Evolutionary conservation across 805 yeast genomes (phyloP).

Genomic region (Candida xiaguanensis): DNA sequence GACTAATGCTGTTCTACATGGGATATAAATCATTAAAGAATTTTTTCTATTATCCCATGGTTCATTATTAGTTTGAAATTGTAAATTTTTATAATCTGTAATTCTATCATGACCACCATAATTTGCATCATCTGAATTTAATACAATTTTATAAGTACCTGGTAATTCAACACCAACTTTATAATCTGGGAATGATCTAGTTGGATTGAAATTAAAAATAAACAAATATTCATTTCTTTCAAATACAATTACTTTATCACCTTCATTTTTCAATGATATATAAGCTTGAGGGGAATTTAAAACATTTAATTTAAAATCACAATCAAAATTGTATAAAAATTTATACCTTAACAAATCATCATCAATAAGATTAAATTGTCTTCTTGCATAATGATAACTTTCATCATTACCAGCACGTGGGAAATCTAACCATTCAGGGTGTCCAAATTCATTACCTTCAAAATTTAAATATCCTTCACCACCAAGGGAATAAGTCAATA

Average conservation of each 20-base stretch:
- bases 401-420: constrained; percentile 87
- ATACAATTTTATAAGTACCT: constrained; percentile 70
- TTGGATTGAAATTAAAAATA: constrained; percentile 87
- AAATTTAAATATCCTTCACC: constrained; percentile 96
- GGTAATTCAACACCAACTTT: constrained; percentile 82
- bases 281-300: constrained; percentile 69
- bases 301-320: constrained; percentile 87
- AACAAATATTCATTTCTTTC: constrained; percentile 85
- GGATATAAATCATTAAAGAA: constrained; percentile 74
- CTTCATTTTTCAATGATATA: constrained; percentile 82
- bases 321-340: constrained; percentile 76
- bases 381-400: constrained; percentile 88
- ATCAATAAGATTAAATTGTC: constrained; percentile 85
- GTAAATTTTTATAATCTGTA: constrained; percentile 39
- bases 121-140: constrained; percentile 66
- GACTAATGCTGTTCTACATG: constrained; percentile 58
- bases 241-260: constrained; percentile 83
- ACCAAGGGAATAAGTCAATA: constrained; percentile 85
- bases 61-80: constrained; percentile 68
- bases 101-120: constrained; percentile 84
- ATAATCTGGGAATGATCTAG: constrained; percentile 78
- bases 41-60: constrained; percentile 79
- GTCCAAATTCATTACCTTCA: constrained; percentile 98
- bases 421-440: constrained; percentile 98
- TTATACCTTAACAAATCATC: constrained; percentile 80